Evolutionary conservation across 2,329 filamentous ascomycete genomes (phyloP), one percentile per base, ranked within the genome.

Genomic region (Apiospora rasikravindrae): DNA sequence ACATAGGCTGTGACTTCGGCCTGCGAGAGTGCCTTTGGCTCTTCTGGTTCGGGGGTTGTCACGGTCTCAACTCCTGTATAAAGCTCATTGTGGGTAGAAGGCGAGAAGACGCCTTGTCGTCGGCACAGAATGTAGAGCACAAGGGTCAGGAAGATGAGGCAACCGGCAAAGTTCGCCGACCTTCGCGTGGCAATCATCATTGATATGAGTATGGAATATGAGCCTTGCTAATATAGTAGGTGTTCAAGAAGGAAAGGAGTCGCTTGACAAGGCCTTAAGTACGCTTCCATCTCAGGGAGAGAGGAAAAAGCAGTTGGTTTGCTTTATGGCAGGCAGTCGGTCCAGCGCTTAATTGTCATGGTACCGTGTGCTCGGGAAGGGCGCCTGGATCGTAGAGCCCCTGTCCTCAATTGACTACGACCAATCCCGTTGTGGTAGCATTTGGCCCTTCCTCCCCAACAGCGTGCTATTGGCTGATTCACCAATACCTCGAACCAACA

Each of bases 1-100:
- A 79, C 68, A 53, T 81, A 82, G 6, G 68, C 51, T 19, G 14
- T 57, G 14, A 16, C 10, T 57, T 57, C 51, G 26, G 26, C 51
- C 26, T 57, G 51, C 51, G 49, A 37, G 53, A 24, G 10, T n/a
- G 37, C 61, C 61, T 40, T 40, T 40, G 61, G 19, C 4, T 19
- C 51, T 8, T 14, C 26, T 57, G 26, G 19, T 29, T 57, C 24
- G 6, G 51, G 16, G 51, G 3, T 33, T 57, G 51, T 14, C 26
- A 8, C 26, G 19, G 14, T 29, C 26, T 29, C 51, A 57, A 26
- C 49, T 26, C 24, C 13, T 53, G n/a, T 53, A 53, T 53, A 6
- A 13, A 26, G 11, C 13, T 53, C 24, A 53, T 53, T 24, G 14
- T 26, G 24, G 24, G 24, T 24, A 26, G 49, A 53, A 26, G 49